Conservation (phyloP, 2,329 filamentous ascomycete species). For the Fusarium chaquense region DNA sequence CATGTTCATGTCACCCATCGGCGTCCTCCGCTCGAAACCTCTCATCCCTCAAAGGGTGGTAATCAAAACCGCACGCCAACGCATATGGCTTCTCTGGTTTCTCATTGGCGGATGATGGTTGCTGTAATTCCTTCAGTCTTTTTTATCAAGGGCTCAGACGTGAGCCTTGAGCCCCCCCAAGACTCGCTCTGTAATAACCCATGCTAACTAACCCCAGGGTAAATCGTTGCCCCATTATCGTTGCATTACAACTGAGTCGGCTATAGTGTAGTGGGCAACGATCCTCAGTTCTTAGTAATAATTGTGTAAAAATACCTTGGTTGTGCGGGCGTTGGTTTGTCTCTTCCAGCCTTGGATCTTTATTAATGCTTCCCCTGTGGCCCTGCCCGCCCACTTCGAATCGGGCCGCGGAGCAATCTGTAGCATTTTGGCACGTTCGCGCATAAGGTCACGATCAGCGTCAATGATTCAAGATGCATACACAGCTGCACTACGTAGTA, state of each 20-base stretch:
- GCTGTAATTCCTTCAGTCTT: neutral
- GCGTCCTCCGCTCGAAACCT: conserved; percentile 18
- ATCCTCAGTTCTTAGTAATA: conserved; percentile 33
- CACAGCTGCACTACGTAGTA: neutral
- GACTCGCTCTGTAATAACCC: conserved; percentile 11
- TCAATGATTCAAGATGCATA: neutral
- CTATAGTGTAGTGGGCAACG: conserved; percentile 16
- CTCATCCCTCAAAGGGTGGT: conserved; percentile 4
- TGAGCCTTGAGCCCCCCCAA: conserved; percentile 26
- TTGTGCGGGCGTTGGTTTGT: conserved; percentile 16
- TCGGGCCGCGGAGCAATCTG: conserved; percentile 43
- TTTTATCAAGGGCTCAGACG: conserved; percentile 27
- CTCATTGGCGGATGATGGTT: conserved; percentile 25
- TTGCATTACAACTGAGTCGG: conserved; percentile 24
- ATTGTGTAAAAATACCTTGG: conserved; percentile 17
- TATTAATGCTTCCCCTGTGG: neutral
- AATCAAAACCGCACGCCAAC: conserved; percentile 23
- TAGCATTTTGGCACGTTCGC: conserved; percentile 12
- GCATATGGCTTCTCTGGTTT: neutral
- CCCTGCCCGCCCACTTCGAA: conserved; percentile 35
- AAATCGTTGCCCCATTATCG: conserved; percentile 31
- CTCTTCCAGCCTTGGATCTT: neutral
- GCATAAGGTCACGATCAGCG: conserved; percentile 27
- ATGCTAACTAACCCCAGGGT: conserved; percentile 23
- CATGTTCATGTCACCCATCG: conserved; percentile 14